Conservation (phyloP, 192 early-diverging fungal genomes). For the Helicostylum pulchrum region DNA sequence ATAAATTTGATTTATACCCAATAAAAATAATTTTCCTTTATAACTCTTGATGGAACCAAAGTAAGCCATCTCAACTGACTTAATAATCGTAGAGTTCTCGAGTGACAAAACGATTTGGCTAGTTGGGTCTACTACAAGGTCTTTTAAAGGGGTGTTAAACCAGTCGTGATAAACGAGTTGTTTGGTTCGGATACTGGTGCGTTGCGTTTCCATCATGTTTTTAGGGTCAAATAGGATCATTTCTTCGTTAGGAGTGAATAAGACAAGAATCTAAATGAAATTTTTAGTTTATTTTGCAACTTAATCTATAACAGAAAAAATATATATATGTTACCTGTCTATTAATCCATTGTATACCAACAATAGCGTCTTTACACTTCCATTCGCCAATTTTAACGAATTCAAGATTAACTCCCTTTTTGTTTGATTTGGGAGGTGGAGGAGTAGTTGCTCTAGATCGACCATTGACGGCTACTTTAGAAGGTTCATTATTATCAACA, state of each 20-base stretch:
- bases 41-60: conserved; percentile 51
- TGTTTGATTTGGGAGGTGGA: conserved; percentile 21
- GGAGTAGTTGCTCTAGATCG: background rate
- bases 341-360: conserved; percentile 58
- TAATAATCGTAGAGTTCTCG: background rate
- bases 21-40: conserved; percentile 55
- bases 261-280: conserved; percentile 44
- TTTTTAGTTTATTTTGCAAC: background rate
- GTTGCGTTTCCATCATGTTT: conserved; percentile 47
- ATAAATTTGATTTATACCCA: conserved; percentile 54
- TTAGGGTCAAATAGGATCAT: conserved; percentile 59
- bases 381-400: conserved; percentile 53
- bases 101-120: background rate
- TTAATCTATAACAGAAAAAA: background rate
- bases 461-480: background rate
- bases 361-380: conserved; percentile 50
- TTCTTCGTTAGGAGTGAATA: conserved; percentile 55
- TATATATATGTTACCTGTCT: conserved; percentile 39
- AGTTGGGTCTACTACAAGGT: conserved; percentile 26
- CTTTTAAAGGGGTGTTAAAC: conserved; percentile 40
- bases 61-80: conserved; percentile 47
- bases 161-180: conserved; percentile 59
- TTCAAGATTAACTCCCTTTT: conserved; percentile 33
- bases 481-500: conserved; percentile 11
- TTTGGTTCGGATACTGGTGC: conserved; percentile 40